Conservation (phyloP, 306 rosid species). For the Ceratonia siliqua region DNA sequence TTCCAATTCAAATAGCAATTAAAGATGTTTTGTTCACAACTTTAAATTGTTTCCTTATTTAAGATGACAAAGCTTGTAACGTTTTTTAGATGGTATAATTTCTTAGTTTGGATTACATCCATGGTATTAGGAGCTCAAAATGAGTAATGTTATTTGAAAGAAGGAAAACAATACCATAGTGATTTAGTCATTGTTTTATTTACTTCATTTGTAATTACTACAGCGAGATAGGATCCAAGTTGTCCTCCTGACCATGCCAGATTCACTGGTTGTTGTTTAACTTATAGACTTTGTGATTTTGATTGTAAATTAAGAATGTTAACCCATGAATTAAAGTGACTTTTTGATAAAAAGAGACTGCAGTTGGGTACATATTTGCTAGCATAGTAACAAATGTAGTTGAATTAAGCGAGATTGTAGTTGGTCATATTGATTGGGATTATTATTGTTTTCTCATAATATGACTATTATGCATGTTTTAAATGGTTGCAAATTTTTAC, state of each 20-base stretch:
- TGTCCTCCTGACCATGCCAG: not conserved
- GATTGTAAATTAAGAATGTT: not conserved
- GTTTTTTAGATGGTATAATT: not conserved
- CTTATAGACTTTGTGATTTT: not conserved
- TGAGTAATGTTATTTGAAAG: not conserved
- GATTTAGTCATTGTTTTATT: not conserved
- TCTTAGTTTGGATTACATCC: conserved; percentile 8
- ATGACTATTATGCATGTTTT: not conserved
- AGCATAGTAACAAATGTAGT: conserved; percentile 80
- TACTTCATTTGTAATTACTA: conserved; percentile 23
- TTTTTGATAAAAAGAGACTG: conserved; percentile 31
- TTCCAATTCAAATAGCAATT: conserved; percentile 15
- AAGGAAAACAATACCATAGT: not conserved
- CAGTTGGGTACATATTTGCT: conserved; percentile 91
- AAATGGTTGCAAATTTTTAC: conserved; percentile 21
- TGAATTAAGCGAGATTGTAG: conserved; percentile 94
- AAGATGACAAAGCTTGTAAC: not conserved
- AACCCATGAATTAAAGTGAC: not conserved
- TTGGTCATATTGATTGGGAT: conserved; percentile 85
- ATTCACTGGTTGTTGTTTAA: conserved; percentile 7
- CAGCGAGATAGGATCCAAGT: conserved; percentile 18
- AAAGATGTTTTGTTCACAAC: not conserved
- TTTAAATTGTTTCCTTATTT: conserved; percentile 18
- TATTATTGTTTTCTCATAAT: conserved; percentile 50
- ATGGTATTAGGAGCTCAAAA: conserved; percentile 21